Base-by-base conservation (phyloP, 345 rosid genomes). In the Clausena lansium region DNA sequence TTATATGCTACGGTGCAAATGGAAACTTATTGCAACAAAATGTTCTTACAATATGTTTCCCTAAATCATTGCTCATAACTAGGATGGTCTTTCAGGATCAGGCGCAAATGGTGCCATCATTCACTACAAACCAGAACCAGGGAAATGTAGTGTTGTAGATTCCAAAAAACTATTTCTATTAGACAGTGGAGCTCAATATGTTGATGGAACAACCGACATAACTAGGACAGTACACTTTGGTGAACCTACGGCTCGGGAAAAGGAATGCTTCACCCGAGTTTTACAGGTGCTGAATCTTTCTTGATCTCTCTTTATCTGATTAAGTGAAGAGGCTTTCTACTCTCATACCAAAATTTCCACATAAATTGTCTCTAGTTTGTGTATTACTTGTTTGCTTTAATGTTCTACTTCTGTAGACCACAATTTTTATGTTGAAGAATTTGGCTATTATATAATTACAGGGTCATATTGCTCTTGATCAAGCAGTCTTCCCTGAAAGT, bases 401-500 rank as follows among this genome's bases (percentile, higher is more conserved):
- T 7, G 0, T 32, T 60, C 28, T 19, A 13, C 36, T 64, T 39
- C 67, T 28, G 33, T 76, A 45, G 69, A 38, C 62, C 41, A 76
- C 71, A 35, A 69, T 61, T 62, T 69, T 75, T 17, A 13, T 10
- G 14, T 2, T 32, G 6, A 52, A 52, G 32, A 35, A 66, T 45
- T 54, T 75, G 67, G 32, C 50, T 69, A 28, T 75, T 54, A 22
- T 81, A 70, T 67, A 45, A 77, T 82, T 86, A 79, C 88, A 95
- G 99, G 99, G 99, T 83, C 99, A 93, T 86, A 93, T 95, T 75
- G 97, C 98, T 85, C 90, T 95, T 79, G 99, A 95, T 89, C 88
- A 89, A 83, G 98, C 94, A 4, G 90, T 95, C 38, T 93, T 95
- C 81, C 99, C 99, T 32, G 97, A 85, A 87, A 92, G 82, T 81